A percentile compares a stretch with the other conserved stretches of the same genome.
These are phyloP conservation scores for Massarina eburnea DNA, from an alignment of 2,329 filamentous ascomycete genomes.

Conservation along the genomic window DNA sequence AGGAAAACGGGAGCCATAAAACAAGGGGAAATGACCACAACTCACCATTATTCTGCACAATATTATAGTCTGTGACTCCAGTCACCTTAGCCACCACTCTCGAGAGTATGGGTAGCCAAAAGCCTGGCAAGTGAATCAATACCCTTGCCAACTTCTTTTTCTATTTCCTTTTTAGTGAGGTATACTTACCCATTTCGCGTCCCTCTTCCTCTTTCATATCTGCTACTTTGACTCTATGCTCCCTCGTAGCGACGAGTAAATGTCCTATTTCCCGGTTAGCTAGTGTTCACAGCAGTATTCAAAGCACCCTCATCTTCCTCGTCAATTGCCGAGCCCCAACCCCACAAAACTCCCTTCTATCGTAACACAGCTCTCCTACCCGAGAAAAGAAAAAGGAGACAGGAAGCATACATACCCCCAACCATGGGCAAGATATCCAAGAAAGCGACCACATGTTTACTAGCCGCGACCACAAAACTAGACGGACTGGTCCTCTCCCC, in stretches of 20 bases:
- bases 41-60: slow-evolving; percentile 89
- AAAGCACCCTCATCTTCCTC: too few relatives aligned
- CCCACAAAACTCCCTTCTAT: neutral
- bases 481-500: slow-evolving; percentile 40
- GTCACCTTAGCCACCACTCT: slow-evolving; percentile 69
- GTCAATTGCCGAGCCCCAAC: neutral
- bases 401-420: slow-evolving; percentile 53
- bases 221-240: slow-evolving; percentile 75
- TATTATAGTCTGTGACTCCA: slow-evolving; percentile 84
- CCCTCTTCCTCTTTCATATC: slow-evolving; percentile 67
- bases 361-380: neutral
- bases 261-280: slow-evolving; percentile 51
- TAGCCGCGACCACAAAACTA: slow-evolving; percentile 71
- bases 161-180: neutral
- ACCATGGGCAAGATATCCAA: slow-evolving; percentile 91
- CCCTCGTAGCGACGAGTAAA: slow-evolving; percentile 76
- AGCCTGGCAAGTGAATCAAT: slow-evolving; percentile 34
- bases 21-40: slow-evolving; percentile 11
- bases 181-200: slow-evolving; percentile 62
- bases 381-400: neutral
- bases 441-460: slow-evolving; percentile 77
- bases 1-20: neutral
- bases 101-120: slow-evolving; percentile 70
- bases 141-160: neutral
- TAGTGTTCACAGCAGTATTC: too few relatives aligned